Evolutionary conservation across 495 filamentous ascomycete genomes (phyloP).

Genomic region (Cryomyces antarcticus): DNA sequence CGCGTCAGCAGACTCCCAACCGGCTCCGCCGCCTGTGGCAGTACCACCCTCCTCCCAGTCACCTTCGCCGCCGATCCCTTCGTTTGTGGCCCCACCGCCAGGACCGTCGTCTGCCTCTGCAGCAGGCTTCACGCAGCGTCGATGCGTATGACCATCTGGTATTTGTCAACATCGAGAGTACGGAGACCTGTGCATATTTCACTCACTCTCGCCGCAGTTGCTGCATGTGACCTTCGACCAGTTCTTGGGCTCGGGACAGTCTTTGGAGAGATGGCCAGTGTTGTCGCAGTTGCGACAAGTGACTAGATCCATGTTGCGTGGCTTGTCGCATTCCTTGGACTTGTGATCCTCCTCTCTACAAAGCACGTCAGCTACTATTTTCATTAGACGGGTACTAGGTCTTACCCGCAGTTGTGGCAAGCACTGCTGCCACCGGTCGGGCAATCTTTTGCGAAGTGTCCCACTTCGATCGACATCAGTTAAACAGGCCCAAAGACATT

Average conservation of each 20-base stretch:
- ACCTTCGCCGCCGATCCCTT: neutral
- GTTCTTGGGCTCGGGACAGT: slow-evolving; percentile 60
- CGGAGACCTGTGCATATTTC: neutral
- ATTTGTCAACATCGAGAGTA: neutral
- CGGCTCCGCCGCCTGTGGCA: too few relatives aligned
- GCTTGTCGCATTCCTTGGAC: slow-evolving; percentile 34
- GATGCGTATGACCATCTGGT: neutral
- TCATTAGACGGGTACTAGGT: neutral
- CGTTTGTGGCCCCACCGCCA: neutral
- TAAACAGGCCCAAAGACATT: neutral
- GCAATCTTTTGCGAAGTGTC: slow-evolving; percentile 74
- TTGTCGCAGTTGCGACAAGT: slow-evolving; percentile 55
- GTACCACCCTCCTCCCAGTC: neutral
- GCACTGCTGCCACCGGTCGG: slow-evolving; percentile 30
- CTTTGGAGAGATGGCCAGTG: slow-evolving; percentile 46
- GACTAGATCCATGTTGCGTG: slow-evolving; percentile 26
- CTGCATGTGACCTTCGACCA: slow-evolving; percentile 56
- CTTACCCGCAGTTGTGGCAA: slow-evolving; percentile 45
- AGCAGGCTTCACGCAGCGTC: neutral
- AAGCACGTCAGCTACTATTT: neutral
- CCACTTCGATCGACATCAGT: slow-evolving; percentile 27
- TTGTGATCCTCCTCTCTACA: slow-evolving; percentile 19
- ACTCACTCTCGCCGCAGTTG: slow-evolving; percentile 50
- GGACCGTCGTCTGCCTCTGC: neutral
- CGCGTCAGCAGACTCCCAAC: too few relatives aligned